These are phyloP conservation scores for Eucalyptus marginata DNA, from an alignment of 345 rosid genomes.

Conservation along the genomic window DNA sequence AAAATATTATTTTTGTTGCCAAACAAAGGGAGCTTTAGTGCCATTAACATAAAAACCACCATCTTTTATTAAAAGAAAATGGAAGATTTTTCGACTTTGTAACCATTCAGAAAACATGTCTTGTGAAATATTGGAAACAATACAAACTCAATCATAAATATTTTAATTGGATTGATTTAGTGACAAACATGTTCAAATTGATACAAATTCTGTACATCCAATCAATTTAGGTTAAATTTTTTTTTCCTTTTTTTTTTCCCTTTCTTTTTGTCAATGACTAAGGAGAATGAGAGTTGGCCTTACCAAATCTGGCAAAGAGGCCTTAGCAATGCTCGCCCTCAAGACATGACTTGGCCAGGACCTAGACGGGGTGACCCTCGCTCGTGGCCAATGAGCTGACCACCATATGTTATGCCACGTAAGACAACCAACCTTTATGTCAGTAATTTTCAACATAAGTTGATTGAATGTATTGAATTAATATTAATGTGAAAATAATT, in stretches of 20 bases:
- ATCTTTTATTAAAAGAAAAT: not conserved
- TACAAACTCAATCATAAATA: not conserved
- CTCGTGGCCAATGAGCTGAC: accelerated
- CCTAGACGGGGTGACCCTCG: accelerated
- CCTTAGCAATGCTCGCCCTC: accelerated
- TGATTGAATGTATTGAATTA: too few species aligned
- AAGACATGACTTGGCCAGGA: accelerated
- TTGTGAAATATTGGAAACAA: too few species aligned
- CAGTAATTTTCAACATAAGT: accelerated
- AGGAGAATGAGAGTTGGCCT: too few species aligned
- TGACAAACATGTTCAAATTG: accelerated
- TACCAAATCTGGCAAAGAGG: too few species aligned
- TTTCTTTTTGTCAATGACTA: accelerated
- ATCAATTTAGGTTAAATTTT: not conserved
- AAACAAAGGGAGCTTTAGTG: accelerated
- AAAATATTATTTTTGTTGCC: accelerated
- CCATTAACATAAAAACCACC: not conserved
- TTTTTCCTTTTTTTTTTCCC: accelerated
- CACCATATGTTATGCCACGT: accelerated
- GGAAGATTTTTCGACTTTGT: not conserved
- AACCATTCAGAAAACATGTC: not conserved
- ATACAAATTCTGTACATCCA: accelerated
- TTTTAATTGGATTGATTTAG: accelerated
- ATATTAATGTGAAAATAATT: too few species aligned
- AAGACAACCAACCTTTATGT: accelerated